phyloP scores from a whole-genome alignment of 176 grass and related monocot genomes.

The Phoenix dactylifera region DNA sequence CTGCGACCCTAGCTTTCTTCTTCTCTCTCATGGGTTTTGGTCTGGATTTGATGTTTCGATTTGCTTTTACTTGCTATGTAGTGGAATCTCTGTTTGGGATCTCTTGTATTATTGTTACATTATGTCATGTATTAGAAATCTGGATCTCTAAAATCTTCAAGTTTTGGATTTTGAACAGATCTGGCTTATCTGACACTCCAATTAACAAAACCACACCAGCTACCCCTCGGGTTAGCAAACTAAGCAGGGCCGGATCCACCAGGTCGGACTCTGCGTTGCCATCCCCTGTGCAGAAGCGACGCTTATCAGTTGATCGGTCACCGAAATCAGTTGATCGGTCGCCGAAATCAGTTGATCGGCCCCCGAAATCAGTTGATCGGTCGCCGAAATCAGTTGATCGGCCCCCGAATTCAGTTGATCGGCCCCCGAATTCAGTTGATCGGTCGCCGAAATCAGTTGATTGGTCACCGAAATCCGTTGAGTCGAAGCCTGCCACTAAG shows the following conservation, averaged over 20 bases:
- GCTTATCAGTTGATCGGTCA: conserved; percentile 32
- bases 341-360: conserved; percentile 37
- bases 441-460: conserved; percentile 38
- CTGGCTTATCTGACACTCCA: conserved; percentile 27
- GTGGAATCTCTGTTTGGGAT: too few relatives aligned
- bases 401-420: too few relatives aligned
- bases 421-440: too few relatives aligned
- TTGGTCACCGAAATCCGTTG: conserved; percentile 33
- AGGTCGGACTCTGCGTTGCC: conserved; percentile 27
- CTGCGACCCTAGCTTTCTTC: too few relatives aligned
- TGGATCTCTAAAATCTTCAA: too few relatives aligned
- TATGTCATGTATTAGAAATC: too few relatives aligned
- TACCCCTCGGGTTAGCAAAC: conserved; percentile 39
- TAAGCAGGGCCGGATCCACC: conserved; percentile 26
- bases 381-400: conserved; percentile 38
- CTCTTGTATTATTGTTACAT: too few relatives aligned
- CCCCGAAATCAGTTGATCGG: too few relatives aligned
- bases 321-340: too few relatives aligned
- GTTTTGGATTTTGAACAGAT: conserved; percentile 11
- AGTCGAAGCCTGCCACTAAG: conserved; percentile 34
- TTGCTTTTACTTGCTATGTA: too few relatives aligned
- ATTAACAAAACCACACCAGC: conserved; percentile 25
- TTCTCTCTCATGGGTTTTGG: too few relatives aligned
- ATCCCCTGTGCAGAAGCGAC: conserved; percentile 28
- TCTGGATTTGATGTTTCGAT: too few relatives aligned